phyloP scores from a whole-genome alignment of 495 filamentous ascomycete genomes.

The Penicillium paradoxum region DNA sequence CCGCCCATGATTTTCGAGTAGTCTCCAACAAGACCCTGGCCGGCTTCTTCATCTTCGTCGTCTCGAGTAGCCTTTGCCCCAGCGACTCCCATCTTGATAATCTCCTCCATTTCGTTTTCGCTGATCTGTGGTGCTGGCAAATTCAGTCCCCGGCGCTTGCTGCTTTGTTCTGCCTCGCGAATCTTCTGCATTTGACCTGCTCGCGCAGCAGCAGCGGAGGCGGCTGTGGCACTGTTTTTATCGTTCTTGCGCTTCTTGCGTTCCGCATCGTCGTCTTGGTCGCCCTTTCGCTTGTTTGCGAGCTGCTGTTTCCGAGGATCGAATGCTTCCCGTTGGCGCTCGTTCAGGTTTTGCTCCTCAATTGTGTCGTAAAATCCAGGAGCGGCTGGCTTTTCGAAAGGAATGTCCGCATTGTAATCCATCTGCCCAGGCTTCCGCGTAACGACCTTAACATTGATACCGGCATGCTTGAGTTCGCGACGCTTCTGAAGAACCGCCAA shows the following conservation, averaged over 20 bases:
- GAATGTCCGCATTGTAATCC: slow-evolving; percentile 99
- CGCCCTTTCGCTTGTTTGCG: slow-evolving; percentile 92
- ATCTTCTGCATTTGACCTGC: slow-evolving; percentile 95
- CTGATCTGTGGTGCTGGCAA: slow-evolving; percentile 87
- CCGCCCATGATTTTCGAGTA: slow-evolving; percentile 75
- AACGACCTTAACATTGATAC: slow-evolving; percentile 96
- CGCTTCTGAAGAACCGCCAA: slow-evolving; percentile 91
- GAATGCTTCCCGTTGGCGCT: slow-evolving; percentile 80
- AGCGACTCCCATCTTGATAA: slow-evolving; percentile 97
- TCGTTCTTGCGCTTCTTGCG: slow-evolving; percentile 83
- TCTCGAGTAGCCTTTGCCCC: slow-evolving; percentile 79
- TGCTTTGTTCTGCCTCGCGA: slow-evolving; percentile 92
- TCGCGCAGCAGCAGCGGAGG: slow-evolving; percentile 82
- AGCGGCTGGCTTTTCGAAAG: slow-evolving; percentile 88
- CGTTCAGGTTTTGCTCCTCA: slow-evolving; percentile 76
- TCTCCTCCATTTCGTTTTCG: slow-evolving; percentile 90
- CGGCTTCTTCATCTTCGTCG: slow-evolving; percentile 76
- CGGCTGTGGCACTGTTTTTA: slow-evolving; percentile 68
- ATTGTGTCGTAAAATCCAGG: slow-evolving; percentile 90
- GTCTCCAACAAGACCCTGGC: slow-evolving; percentile 77
- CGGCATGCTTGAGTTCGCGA: slow-evolving; percentile 91
- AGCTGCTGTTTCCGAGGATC: slow-evolving; percentile 93
- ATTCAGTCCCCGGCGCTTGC: slow-evolving; percentile 74
- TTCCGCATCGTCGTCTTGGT: slow-evolving; percentile 75
- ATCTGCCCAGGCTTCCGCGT: slow-evolving; percentile 92